Evolutionary conservation across 352 stramenopile species (phyloP).

Genomic region (Plasmopara muralis): DNA sequence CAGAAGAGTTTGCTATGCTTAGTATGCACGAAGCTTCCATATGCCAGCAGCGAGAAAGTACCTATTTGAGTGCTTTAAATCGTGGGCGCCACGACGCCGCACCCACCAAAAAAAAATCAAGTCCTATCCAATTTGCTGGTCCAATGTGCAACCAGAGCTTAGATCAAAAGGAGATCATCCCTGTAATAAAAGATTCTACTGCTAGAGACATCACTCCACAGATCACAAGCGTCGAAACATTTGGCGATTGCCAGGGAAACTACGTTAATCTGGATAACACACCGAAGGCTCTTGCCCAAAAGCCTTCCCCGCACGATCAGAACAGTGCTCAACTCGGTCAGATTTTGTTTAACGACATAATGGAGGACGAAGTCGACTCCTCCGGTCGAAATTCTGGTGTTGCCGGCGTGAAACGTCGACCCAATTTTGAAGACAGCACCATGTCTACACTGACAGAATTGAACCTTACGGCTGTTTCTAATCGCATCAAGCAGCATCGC

Average conservation of each 20-base stretch:
- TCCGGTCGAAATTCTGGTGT: slow-evolving; percentile 5
- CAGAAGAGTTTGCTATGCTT: slow-evolving; percentile 77
- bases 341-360: slow-evolving; percentile 59
- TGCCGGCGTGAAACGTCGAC: slow-evolving; percentile 1
- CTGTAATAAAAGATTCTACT: slow-evolving; percentile 16
- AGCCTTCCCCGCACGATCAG: slow-evolving; percentile 15
- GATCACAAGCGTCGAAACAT: slow-evolving; percentile 25
- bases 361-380: slow-evolving; percentile 42
- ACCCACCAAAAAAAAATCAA: slow-evolving; percentile 25
- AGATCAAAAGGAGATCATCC: slow-evolving; percentile 28
- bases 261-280: slow-evolving; percentile 30
- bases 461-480: slow-evolving; percentile 49
- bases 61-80: slow-evolving; percentile 41
- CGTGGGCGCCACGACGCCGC: slow-evolving; percentile 20
- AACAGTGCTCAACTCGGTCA: slow-evolving; percentile 20
- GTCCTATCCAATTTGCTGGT: slow-evolving; percentile 42
- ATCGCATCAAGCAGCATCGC: slow-evolving; percentile 45
- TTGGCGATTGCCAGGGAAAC: slow-evolving; percentile 16
- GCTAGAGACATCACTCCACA: slow-evolving; percentile 23
- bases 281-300: slow-evolving; percentile 16
- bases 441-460: slow-evolving; percentile 31
- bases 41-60: slow-evolving; percentile 36
- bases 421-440: slow-evolving; percentile 24
- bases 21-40: slow-evolving; percentile 65
- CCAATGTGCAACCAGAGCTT: slow-evolving; percentile 40